Conservation (phyloP, 2,329 filamentous ascomycete genomes). For the Stachybotrys elegans region DNA sequence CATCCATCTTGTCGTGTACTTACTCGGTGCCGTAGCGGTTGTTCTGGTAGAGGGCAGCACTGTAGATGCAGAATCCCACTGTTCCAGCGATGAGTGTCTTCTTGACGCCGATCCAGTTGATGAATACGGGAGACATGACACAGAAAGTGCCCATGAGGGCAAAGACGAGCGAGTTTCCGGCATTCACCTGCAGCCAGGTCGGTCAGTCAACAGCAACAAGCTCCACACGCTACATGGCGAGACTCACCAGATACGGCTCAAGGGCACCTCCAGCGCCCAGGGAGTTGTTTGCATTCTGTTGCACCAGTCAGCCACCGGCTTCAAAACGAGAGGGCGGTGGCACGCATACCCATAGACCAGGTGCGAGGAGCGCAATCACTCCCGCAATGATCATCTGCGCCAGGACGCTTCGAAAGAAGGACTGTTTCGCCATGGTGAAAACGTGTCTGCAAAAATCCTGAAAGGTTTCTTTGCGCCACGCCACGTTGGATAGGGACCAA, state of each 20-base stretch:
- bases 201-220: no score
- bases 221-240: no score
- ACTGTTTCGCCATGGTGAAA: background rate
- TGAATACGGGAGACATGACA: conserved; percentile 24
- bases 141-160: conserved; percentile 34
- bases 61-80: conserved; percentile 40
- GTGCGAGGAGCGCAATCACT: conserved; percentile 9
- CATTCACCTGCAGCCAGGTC: background rate
- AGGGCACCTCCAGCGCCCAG: conserved; percentile 9
- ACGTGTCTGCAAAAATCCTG: no score
- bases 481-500: no score
- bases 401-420: conserved; percentile 8
- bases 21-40: conserved; percentile 34
- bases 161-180: conserved; percentile 5
- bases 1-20: background rate
- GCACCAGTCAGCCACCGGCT: background rate
- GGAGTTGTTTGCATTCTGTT: conserved; percentile 8
- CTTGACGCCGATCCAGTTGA: conserved; percentile 16
- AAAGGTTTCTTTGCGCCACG: no score
- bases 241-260: conserved; percentile 7
- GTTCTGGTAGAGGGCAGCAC: conserved; percentile 40
- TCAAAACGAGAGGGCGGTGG: background rate
- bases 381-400: conserved; percentile 11
- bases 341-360: conserved; percentile 9
- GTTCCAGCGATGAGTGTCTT: conserved; percentile 35